phyloP scores from a whole-genome alignment of 805 yeast species.

The Starmerella stigmatis region DNA sequence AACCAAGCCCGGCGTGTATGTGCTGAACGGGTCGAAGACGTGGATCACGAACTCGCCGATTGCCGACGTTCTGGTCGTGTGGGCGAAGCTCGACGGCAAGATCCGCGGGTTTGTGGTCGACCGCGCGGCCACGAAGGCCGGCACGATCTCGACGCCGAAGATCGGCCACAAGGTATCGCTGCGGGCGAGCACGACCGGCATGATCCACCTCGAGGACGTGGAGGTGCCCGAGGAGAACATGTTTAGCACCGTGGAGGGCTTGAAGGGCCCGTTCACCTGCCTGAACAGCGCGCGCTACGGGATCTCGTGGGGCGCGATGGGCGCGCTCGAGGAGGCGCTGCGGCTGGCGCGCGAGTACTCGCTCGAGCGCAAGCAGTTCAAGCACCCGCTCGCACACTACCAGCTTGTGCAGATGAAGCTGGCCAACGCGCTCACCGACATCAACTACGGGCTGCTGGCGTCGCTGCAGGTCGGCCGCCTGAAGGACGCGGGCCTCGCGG shows the following conservation, averaged over 20 bases:
- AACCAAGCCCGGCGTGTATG: constrained; percentile 34
- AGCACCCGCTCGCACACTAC: constrained; percentile 34
- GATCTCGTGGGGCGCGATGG: constrained; percentile 38
- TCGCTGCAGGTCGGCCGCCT: constrained; percentile 36
- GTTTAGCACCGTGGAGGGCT: constrained; percentile 33
- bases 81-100: constrained; percentile 38
- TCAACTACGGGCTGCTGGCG: constrained; percentile 33
- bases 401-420: constrained; percentile 37
- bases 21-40: constrained; percentile 35
- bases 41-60: constrained; percentile 42
- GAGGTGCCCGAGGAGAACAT: constrained; percentile 37
- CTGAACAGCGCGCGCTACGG: constrained; percentile 37
- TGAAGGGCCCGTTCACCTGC: constrained; percentile 39
- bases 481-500: constrained; percentile 31
- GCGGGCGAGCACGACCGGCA: constrained; percentile 37
- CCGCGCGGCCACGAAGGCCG: constrained; percentile 28
- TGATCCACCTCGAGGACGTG: constrained; percentile 36
- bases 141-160: constrained; percentile 34
- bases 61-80: constrained; percentile 35
- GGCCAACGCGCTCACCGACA: constrained; percentile 36
- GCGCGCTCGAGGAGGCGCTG: constrained; percentile 36
- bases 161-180: constrained; percentile 34
- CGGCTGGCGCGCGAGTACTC: constrained; percentile 32
- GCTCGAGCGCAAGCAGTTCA: constrained; percentile 35
- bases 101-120: constrained; percentile 38